These are phyloP conservation scores for Pichia nanzhaoensis DNA, from an alignment of 805 yeast species.

Conservation along the genomic window DNA sequence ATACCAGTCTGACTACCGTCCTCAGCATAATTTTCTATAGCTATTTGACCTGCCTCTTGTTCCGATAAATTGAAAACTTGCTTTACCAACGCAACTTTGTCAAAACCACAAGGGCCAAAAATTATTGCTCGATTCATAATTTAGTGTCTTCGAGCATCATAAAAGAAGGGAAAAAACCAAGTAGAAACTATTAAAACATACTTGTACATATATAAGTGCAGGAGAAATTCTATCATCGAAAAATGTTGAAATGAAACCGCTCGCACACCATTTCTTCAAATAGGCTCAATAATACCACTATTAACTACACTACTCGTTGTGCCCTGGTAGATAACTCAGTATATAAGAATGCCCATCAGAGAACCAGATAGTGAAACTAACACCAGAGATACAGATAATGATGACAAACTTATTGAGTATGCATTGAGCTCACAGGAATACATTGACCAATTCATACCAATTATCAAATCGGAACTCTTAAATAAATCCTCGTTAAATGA, in stretches of 20 bases:
- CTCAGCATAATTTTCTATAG: background rate
- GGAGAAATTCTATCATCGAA: too few species aligned
- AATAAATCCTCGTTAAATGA: conserved; percentile 46
- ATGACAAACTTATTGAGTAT: conserved; percentile 20
- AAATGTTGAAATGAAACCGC: too few species aligned
- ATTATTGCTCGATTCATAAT: conserved; percentile 6
- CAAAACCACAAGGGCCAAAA: background rate
- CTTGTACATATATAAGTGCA: too few species aligned
- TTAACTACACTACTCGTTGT: too few species aligned
- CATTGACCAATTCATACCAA: conserved; percentile 73
- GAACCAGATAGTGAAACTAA: background rate
- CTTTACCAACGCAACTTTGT: background rate
- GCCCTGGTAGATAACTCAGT: background rate
- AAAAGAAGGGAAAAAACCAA: too few species aligned
- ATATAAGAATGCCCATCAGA: background rate
- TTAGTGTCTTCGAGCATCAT: too few species aligned
- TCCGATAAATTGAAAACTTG: background rate
- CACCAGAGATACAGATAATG: background rate
- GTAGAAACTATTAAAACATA: too few species aligned
- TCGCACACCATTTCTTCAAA: too few species aligned
- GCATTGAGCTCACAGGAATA: conserved; percentile 58
- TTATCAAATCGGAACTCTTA: conserved; percentile 55
- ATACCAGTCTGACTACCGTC: conserved; percentile 23
- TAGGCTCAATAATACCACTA: too few species aligned
- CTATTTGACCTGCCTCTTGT: background rate